Evolutionary conservation across 2,329 filamentous ascomycete genomes (phyloP), one percentile per base, ranked within the genome.

Genomic region (Phyllosticta citribraziliensis): DNA sequence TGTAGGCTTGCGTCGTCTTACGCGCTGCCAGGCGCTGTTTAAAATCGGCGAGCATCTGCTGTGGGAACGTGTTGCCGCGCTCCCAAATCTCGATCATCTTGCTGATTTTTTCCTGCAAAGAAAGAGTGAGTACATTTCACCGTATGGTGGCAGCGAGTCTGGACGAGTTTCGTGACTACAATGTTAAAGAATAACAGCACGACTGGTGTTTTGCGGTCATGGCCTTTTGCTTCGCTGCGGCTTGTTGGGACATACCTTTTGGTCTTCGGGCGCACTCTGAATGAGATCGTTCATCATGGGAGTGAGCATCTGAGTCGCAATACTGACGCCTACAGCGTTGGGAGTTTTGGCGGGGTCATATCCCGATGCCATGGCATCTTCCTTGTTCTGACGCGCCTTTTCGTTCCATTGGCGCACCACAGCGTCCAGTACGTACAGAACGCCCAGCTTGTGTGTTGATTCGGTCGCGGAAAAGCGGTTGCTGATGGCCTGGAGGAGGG

Each of bases 391-490:
- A 78, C 92, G 94, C 71, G 94, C 93, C 78, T 91, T 89, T 76
- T 97, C 93, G 80, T 96, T 86, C 93, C 94, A 99, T 80, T 95
- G 93, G 78, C 94, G 91, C 76, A 92, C 93, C 84, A 99, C 92
- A 81, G 93, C 96, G 83, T 99, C 94, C 92, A 99, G 90, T 79
- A 97, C 92, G 87, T 99, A 99, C 79, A 99, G 87, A 73, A 97
- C 92, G 78, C 94, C 94, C 76, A 99, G 84, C 79, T 99, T 99
- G 84, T 99, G 93, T 74, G 91, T 96, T 74, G 86, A 86, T 63
- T 91, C 90, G 67, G 92, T 88, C 77, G 94, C 96, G 78, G 95
- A 96, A 83, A 97, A 95, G 72, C 97, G 92, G 67, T 92, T 95
- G 78, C 89, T 96, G 71, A 99, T 88, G 75, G 96, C 97, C 75